Evolutionary conservation across 2,329 filamentous ascomycete species (phyloP).

Genomic region (Aspergillus brunneoviolaceus): DNA sequence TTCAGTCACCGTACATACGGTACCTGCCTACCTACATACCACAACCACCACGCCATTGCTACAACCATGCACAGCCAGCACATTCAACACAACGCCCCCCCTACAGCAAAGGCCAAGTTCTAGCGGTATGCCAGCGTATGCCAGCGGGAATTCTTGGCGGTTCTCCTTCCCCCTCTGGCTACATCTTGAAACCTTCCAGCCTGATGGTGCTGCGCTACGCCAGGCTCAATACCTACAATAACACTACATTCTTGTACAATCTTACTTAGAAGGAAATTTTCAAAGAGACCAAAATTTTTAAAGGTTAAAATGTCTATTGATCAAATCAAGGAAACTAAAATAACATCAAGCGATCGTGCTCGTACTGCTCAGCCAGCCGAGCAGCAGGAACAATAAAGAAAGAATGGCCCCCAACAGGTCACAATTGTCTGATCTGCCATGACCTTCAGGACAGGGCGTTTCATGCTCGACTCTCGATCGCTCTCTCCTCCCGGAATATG

Average conservation of each 20-base stretch:
- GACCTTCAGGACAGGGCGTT: not conserved
- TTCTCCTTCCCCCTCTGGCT: not conserved
- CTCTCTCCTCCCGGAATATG: slow-evolving; percentile 1
- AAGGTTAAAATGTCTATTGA: not conserved
- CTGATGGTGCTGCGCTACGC: not conserved
- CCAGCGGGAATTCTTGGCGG: not conserved
- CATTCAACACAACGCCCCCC: not conserved
- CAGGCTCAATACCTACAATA: not conserved
- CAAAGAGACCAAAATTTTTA: too few species aligned
- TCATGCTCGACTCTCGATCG: not conserved
- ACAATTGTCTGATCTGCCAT: not conserved
- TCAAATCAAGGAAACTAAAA: not conserved
- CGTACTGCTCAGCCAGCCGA: not conserved
- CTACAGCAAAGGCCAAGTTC: not conserved
- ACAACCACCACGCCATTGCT: not conserved
- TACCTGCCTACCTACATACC: not conserved
- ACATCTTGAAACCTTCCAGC: not conserved
- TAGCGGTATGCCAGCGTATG: not conserved
- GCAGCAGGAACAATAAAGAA: not conserved
- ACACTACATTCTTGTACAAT: too few species aligned
- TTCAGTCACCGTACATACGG: too few species aligned
- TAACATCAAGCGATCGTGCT: not conserved
- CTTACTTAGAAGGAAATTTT: too few species aligned
- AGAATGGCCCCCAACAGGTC: not conserved
- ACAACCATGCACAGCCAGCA: not conserved